phyloP scores from a whole-genome alignment of 441 rosid species.

The Lepidium campestre region DNA sequence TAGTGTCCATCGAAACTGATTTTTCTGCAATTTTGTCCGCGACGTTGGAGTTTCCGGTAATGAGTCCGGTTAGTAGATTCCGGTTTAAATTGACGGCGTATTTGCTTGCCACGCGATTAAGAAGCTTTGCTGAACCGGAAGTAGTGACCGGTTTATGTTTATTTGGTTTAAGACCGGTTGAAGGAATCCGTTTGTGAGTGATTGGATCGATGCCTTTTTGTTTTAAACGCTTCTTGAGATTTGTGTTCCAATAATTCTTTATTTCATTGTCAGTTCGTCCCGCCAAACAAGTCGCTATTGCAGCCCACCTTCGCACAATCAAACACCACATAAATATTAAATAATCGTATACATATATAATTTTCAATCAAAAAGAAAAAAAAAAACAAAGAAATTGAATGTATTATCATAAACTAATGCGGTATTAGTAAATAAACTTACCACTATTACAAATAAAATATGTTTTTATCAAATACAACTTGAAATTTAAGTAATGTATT shows the following conservation, averaged over 20 bases:
- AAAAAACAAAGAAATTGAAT: no score
- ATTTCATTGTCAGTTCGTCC: constrained; percentile 32
- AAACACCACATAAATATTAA: background rate
- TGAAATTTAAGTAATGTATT: no score
- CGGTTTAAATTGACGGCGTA: constrained; percentile 20
- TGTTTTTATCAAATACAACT: no score
- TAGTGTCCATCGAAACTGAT: background rate
- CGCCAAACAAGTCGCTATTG: constrained; percentile 22
- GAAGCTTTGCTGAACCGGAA: constrained; percentile 19
- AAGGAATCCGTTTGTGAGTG: constrained; percentile 6
- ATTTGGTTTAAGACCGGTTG: background rate
- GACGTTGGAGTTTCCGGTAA: constrained; percentile 7
- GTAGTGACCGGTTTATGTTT: background rate
- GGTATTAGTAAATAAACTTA: background rate
- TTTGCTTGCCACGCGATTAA: constrained; percentile 25
- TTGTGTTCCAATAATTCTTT: constrained; percentile 33
- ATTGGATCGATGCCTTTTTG: constrained; percentile 12
- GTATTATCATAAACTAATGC: background rate
- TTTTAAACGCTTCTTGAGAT: constrained; percentile 27
- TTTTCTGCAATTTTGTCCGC: background rate
- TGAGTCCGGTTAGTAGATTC: constrained; percentile 19
- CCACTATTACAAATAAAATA: no score
- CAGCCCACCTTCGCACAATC: constrained; percentile 25
- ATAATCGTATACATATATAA: no score
- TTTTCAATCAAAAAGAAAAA: no score